A percentile compares a stretch with the other conserved stretches of the same genome.
These are phyloP conservation scores for Claviceps fusiformis DNA, from an alignment of 2,329 filamentous ascomycete species.

Conservation along the genomic window DNA sequence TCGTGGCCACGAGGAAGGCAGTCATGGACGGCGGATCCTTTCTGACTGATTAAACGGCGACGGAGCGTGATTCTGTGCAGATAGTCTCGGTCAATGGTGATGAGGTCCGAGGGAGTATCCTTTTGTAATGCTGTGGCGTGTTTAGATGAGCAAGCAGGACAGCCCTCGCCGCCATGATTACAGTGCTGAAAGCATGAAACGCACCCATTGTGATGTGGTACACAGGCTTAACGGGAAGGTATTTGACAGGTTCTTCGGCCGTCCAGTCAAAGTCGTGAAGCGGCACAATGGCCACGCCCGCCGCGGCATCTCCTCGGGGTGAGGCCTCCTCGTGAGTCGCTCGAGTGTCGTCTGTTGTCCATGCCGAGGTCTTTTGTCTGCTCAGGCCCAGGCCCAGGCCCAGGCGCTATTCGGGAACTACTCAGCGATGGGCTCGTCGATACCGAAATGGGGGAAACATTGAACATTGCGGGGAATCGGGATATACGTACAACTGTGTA, in stretches of 20 bases:
- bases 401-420: not conserved
- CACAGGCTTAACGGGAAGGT: slow-evolving; percentile 36
- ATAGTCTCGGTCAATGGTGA: slow-evolving; percentile 39
- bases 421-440: not conserved
- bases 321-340: not conserved
- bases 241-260: slow-evolving; percentile 21
- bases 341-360: not conserved
- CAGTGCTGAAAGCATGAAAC: slow-evolving; percentile 2
- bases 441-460: not conserved
- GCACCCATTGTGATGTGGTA: slow-evolving; percentile 43
- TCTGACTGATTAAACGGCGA: slow-evolving; percentile 22
- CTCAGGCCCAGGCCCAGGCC: no score
- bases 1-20: slow-evolving; percentile 24
- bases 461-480: no score
- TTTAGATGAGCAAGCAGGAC: not conserved
- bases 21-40: slow-evolving; percentile 29
- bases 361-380: not conserved
- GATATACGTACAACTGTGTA: not conserved
- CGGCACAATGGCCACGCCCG: slow-evolving; percentile 10
- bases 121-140: slow-evolving; percentile 25
- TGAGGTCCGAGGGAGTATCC: slow-evolving; percentile 33
- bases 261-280: slow-evolving; percentile 26
- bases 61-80: slow-evolving; percentile 27
- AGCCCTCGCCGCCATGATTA: no score
- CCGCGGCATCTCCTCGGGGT: not conserved